Conservation (phyloP, 176 grass and related monocot species). For the Triticum monococcum region DNA sequence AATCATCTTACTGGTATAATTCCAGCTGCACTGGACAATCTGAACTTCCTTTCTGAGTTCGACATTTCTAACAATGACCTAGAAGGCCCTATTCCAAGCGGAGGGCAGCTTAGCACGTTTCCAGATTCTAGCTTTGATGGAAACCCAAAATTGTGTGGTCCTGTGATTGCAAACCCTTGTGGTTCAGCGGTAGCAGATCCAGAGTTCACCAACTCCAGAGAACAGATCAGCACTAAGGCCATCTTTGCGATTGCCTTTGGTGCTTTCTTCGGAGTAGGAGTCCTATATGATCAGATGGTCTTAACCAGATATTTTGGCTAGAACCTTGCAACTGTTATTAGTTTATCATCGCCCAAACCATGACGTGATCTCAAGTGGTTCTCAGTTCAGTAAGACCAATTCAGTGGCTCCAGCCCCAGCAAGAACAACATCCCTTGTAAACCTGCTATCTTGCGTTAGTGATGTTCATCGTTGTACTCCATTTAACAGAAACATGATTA, state of each 20-base stretch:
- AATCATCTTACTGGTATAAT: conserved; percentile 22
- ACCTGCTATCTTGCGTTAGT: not conserved
- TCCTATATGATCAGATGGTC: conserved; percentile 19
- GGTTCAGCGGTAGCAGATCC: not conserved
- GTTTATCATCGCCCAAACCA: not conserved
- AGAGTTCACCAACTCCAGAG: not conserved
- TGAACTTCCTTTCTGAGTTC: conserved; percentile 27
- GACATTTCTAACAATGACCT: conserved; percentile 33
- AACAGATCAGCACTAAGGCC: not conserved
- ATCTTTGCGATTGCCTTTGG: conserved; percentile 1
- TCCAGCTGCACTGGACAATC: not conserved
- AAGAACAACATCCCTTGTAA: not conserved
- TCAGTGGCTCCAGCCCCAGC: not conserved
- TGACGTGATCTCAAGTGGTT: not conserved
- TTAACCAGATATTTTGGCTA: conserved; percentile 11
- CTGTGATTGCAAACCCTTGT: not conserved
- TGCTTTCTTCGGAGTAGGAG: conserved; percentile 18
- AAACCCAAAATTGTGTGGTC: conserved; percentile 35
- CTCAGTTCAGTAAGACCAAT: not conserved
- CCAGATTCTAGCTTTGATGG: conserved; percentile 33
- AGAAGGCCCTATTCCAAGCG: conserved; percentile 4
- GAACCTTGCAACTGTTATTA: not conserved
- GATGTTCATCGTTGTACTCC: not conserved
- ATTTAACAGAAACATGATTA: not conserved
- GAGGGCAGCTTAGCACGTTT: conserved; percentile 28